These are phyloP conservation scores for Tetrahymena borealis DNA, from an alignment of 73 alveolate genomes.

Conservation along the genomic window DNA sequence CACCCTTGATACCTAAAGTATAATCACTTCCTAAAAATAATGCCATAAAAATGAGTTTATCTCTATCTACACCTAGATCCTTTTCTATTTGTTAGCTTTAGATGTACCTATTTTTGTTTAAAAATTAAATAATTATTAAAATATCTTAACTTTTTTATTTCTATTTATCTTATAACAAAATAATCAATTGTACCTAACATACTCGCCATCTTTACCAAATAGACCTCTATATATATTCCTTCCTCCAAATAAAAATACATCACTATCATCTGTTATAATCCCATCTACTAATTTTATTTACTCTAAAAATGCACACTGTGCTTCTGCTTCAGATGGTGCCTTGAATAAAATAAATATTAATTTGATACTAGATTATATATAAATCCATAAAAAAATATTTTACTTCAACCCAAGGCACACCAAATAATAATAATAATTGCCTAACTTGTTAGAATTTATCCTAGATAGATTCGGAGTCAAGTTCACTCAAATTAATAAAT, in stretches of 20 bases:
- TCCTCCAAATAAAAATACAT: constrained; percentile 63
- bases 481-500: constrained; percentile 12
- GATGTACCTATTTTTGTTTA: neutral
- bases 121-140: neutral
- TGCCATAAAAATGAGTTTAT: constrained; percentile 53
- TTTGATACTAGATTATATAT: neutral
- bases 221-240: constrained; percentile 56
- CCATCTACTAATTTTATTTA: constrained; percentile 54
- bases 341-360: neutral
- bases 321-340: constrained; percentile 84
- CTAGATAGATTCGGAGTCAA: constrained; percentile 20
- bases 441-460: constrained; percentile 52
- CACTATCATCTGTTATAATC: constrained; percentile 69
- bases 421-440: constrained; percentile 47
- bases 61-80: constrained; percentile 63
- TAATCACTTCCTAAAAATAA: constrained; percentile 71
- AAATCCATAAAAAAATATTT: neutral
- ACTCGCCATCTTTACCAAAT: constrained; percentile 39
- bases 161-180: neutral
- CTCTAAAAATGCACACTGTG: constrained; percentile 69
- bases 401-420: constrained; percentile 59
- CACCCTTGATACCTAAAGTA: constrained; percentile 71
- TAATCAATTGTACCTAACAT: neutral
- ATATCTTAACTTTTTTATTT: constrained; percentile 16
- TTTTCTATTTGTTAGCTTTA: constrained; percentile 12